A percentile compares a stretch with the other conserved stretches of the same genome.
Evolutionary conservation across 208 protist genomes (phyloP).

Genomic region (Endotrypanum monterogeii): DNA sequence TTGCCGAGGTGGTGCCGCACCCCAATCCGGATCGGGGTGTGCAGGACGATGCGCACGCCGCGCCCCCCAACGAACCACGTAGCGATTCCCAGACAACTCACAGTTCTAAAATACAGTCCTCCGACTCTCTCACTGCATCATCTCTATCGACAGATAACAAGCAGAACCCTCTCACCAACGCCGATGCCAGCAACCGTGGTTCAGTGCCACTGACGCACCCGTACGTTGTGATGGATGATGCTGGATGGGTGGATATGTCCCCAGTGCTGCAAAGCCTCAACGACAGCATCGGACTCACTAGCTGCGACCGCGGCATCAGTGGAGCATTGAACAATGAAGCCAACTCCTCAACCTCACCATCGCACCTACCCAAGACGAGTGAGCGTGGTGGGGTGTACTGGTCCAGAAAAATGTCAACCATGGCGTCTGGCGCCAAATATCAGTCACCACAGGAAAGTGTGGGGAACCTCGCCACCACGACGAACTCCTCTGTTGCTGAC

Average conservation of each 20-base stretch:
- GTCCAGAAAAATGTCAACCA: background rate
- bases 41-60: background rate
- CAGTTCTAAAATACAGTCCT: background rate
- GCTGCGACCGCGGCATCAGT: constrained; percentile 56
- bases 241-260: constrained; percentile 61
- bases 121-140: background rate
- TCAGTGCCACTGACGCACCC: constrained; percentile 10
- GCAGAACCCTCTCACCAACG: background rate
- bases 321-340: constrained; percentile 8
- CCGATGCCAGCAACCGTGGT: too few species aligned
- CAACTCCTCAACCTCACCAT: background rate
- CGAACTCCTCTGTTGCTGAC: constrained; percentile 20
- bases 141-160: background rate
- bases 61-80: too few species aligned
- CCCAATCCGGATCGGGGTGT: background rate
- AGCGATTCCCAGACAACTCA: background rate
- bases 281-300: constrained; percentile 66
- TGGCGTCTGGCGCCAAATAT: background rate
- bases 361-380: constrained; percentile 1
- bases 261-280: constrained; percentile 69
- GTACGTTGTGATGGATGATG: constrained; percentile 52
- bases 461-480: background rate
- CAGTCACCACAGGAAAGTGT: background rate
- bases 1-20: background rate
- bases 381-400: background rate